Evolutionary conservation across 2,329 filamentous ascomycete genomes (phyloP).

Genomic region (Seiridium unicorne): DNA sequence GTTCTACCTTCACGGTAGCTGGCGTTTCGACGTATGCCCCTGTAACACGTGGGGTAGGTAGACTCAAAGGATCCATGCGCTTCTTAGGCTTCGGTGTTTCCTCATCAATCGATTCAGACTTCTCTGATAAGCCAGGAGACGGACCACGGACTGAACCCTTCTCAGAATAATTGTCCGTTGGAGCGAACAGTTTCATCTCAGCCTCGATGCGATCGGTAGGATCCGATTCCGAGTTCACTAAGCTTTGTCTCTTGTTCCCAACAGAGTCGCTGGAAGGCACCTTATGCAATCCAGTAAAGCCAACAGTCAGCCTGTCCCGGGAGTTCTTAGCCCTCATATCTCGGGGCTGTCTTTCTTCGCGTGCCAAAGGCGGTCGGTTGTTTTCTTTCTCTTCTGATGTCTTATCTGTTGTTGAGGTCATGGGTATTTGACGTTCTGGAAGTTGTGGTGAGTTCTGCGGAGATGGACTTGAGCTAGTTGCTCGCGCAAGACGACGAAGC

Average conservation of each 20-base stretch:
- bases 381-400: slow-evolving; percentile 12
- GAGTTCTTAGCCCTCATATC: slow-evolving; percentile 24
- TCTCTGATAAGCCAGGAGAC: slow-evolving; percentile 39
- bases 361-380: slow-evolving; percentile 14
- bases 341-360: slow-evolving; percentile 18
- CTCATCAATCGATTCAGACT: slow-evolving; percentile 32
- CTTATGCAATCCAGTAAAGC: slow-evolving; percentile 43
- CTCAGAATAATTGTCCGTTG: slow-evolving; percentile 53
- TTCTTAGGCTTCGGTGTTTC: slow-evolving; percentile 47
- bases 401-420: slow-evolving; percentile 11
- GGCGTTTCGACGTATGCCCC: slow-evolving; percentile 60
- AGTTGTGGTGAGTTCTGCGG: slow-evolving; percentile 14
- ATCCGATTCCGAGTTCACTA: slow-evolving; percentile 48
- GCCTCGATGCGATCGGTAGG: slow-evolving; percentile 56
- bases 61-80: slow-evolving; percentile 40
- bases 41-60: slow-evolving; percentile 52
- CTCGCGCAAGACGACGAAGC: slow-evolving; percentile 47
- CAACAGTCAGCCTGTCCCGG: slow-evolving; percentile 38
- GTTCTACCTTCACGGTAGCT: slow-evolving; percentile 35
- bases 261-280: slow-evolving; percentile 44
- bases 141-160: slow-evolving; percentile 50
- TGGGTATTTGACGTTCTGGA: slow-evolving; percentile 7
- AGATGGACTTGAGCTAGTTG: slow-evolving; percentile 43
- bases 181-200: slow-evolving; percentile 56
- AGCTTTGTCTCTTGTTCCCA: slow-evolving; percentile 47